phyloP scores from a whole-genome alignment of 371 early-diverging fungal species.

The Amoeboaphelidium protococcarum region DNA sequence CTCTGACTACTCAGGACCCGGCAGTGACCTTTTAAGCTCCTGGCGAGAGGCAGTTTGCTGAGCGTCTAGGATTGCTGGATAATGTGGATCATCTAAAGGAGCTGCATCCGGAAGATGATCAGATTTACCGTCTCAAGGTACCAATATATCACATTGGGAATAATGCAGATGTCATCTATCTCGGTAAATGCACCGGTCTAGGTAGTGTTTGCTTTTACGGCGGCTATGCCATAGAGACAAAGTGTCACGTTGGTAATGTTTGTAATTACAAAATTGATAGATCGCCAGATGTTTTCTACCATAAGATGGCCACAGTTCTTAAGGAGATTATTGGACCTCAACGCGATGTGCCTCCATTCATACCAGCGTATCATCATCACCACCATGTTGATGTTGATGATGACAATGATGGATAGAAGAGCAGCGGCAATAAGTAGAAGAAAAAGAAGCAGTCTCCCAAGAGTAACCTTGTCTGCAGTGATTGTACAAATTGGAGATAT shows the following conservation, averaged over 20 bases:
- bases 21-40: slow-evolving; percentile 64
- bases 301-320: no score
- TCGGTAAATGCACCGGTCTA: slow-evolving; percentile 59
- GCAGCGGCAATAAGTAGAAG: no score
- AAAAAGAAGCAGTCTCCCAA: no score
- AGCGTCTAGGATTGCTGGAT: slow-evolving; percentile 44
- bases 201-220: slow-evolving; percentile 52
- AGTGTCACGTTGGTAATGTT: slow-evolving; percentile 17
- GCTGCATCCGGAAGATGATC: no score
- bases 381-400: no score
- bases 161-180: slow-evolving; percentile 70
- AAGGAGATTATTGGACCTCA: no score
- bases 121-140: slow-evolving; percentile 15
- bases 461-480: no score
- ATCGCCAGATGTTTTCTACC: no score
- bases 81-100: slow-evolving; percentile 4
- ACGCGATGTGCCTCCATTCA: no score
- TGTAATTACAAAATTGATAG: slow-evolving; percentile 12
- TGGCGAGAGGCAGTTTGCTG: slow-evolving; percentile 53
- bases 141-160: slow-evolving; percentile 82
- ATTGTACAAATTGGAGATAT: no score
- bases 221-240: slow-evolving; percentile 67
- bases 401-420: no score
- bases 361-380: no score
- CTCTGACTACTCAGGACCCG: slow-evolving; percentile 58